A percentile compares a stretch with the other conserved stretches of the same genome.
These are phyloP conservation scores for Gaeumannomyces sp. DNA, from an alignment of 2,329 filamentous ascomycete species.

Conservation along the genomic window DNA sequence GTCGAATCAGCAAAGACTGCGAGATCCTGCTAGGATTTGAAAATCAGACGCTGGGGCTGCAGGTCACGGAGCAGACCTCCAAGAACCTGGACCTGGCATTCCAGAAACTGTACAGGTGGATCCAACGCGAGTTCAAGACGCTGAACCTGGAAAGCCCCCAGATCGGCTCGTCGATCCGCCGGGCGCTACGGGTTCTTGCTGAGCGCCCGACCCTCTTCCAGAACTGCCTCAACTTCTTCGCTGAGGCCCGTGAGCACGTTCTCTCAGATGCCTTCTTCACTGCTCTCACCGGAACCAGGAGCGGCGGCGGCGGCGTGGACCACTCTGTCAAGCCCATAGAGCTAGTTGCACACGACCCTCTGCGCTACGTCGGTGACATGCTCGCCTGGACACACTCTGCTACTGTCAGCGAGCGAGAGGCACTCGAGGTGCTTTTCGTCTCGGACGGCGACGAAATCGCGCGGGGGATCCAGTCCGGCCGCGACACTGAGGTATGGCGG, in stretches of 20 bases:
- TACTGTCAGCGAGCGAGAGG: constrained; percentile 88
- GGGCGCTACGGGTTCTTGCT: constrained; percentile 78
- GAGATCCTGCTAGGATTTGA: constrained; percentile 85
- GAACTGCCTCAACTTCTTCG: constrained; percentile 87
- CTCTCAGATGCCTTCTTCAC: constrained; percentile 85
- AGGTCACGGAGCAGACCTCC: constrained; percentile 86
- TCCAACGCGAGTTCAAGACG: constrained; percentile 86
- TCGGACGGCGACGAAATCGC: constrained; percentile 85
- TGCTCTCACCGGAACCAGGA: constrained; percentile 69
- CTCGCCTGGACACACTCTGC: constrained; percentile 94
- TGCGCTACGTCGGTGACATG: constrained; percentile 95
- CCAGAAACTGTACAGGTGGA: constrained; percentile 94
- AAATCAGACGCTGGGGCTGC: constrained; percentile 78
- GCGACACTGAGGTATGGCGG: constrained; percentile 80
- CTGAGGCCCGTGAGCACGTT: constrained; percentile 79
- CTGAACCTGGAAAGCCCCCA: constrained; percentile 92
- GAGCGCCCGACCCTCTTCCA: constrained; percentile 88
- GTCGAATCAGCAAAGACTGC: constrained; percentile 82
- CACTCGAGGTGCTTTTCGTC: constrained; percentile 84
- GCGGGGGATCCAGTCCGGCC: constrained; percentile 70
- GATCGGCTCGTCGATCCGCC: constrained; percentile 77
- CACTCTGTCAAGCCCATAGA: constrained; percentile 81
- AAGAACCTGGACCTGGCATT: constrained; percentile 83
- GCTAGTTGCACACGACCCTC: constrained; percentile 81
- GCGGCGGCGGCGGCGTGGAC: constrained; percentile 49